Base-by-base conservation (phyloP, 257 asterid species). In the Solanum bulbocastanum region DNA sequence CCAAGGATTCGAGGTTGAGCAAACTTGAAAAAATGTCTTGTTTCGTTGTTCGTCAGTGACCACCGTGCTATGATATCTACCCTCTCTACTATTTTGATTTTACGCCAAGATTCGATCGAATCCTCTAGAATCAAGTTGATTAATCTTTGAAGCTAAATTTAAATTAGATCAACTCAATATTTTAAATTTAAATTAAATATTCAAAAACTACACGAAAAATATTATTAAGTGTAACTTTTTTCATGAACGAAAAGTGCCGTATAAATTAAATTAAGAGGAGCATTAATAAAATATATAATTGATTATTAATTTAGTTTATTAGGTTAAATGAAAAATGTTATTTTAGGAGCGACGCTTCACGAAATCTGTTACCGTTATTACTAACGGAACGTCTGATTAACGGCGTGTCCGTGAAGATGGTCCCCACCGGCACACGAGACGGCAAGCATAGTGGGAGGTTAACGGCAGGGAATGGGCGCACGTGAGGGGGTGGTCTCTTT, bases 381-480 rank as follows among this genome's bases (percentile, higher is more conserved):
- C 11, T 15, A 52, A 44, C 4, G 15, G 42, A 68, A 71, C 58
- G 87, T 18, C 60, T 75, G 10, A 81, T 88, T 40, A 86, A 71
- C 87, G 84, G 56, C 37, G 90, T 86, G 44, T 83, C 83, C 83
- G 44, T 75, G 58, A 42, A 68, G 84, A 32, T 73, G 92, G 94
- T 83, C 90, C 94, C 94, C 94, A 89, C 93, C 91, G 91, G 83
- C 92, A 93, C 93, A 93, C 92, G 90, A 92, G 86, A 76, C 88
- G 91, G 92, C 92, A 16, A 88, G 89, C 90, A 82, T 91, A 56
- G 89, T 87, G 91, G 92, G 89, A 86, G 87, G 88, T 89, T 87
- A 87, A 91, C 92, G 90, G 91, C 94, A 92, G 91, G 96, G 93
- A 89, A 91, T 93, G 94, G 95, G 93, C 90, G 92, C 95, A 91